Conservation (phyloP, 2,329 filamentous ascomycete genomes). For the Trichophyton simii region DNA sequence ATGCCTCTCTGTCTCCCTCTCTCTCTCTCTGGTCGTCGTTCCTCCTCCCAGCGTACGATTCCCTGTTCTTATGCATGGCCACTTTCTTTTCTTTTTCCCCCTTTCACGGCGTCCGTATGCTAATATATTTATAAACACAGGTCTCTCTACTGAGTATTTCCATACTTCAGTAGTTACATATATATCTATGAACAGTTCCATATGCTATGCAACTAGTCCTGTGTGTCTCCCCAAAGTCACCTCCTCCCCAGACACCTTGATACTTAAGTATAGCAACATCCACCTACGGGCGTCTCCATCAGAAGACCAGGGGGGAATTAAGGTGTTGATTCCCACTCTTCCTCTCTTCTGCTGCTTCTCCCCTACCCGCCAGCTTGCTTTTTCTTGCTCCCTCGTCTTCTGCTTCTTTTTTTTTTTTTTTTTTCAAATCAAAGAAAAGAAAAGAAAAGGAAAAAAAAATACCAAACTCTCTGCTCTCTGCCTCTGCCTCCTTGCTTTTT, state of each 20-base stretch:
- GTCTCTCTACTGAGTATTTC: not conserved
- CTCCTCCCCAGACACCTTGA: not conserved
- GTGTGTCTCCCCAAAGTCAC: conserved; percentile 2
- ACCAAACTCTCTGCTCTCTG: not conserved
- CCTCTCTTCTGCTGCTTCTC: not conserved
- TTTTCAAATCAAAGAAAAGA: not conserved
- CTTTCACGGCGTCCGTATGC: not conserved
- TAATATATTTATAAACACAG: too few relatives aligned
- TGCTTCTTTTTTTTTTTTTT: not conserved
- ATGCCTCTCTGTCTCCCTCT: not conserved
- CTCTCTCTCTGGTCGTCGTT: conserved; percentile 4
- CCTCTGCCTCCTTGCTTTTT: not conserved
- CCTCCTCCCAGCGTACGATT: conserved; percentile 2
- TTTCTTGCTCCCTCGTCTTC: not conserved
- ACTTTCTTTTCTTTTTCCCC: conserved; percentile 5
- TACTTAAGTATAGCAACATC: not conserved
- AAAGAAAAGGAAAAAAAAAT: too few relatives aligned
- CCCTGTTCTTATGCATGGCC: conserved; percentile 4
- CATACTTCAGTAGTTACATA: not conserved
- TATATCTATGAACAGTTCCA: not conserved
- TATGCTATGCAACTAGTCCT: conserved; percentile 3
- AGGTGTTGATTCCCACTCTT: not conserved
- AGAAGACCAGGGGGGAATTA: not conserved
- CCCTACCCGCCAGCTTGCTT: not conserved
- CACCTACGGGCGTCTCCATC: not conserved